These are phyloP conservation scores for Aspergillus arachidicola DNA, from an alignment of 2,329 filamentous ascomycete species.

Conservation along the genomic window DNA sequence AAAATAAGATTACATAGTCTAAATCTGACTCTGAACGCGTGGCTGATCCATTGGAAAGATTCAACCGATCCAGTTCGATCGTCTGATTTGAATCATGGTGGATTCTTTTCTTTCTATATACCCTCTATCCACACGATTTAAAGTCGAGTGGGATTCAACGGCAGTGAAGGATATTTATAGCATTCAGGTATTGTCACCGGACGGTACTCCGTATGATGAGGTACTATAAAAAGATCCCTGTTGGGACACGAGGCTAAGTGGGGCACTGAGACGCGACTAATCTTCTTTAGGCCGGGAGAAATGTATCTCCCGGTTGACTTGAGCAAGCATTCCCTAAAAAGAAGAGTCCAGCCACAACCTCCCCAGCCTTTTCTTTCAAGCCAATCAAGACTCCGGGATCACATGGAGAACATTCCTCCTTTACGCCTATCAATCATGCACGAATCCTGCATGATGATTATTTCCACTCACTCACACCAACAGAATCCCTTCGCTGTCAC, in stretches of 20 bases:
- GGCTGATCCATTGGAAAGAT: not conserved
- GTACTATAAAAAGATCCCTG: slow-evolving; percentile 14
- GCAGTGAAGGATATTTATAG: slow-evolving; percentile 8
- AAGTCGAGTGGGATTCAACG: not conserved
- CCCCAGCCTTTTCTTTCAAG: not conserved
- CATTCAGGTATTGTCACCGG: not conserved
- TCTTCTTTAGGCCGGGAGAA: not conserved
- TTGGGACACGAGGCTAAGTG: slow-evolving; percentile 2
- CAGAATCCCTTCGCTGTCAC: not conserved
- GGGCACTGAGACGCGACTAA: not conserved
- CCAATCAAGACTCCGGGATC: not conserved
- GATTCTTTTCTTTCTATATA: not conserved
- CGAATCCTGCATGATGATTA: slow-evolving; percentile 2
- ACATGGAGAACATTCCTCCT: no score
- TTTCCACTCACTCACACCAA: not conserved
- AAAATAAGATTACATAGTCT: not conserved
- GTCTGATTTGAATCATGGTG: slow-evolving; percentile 3
- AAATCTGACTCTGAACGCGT: slow-evolving; percentile 1
- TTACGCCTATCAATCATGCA: not conserved
- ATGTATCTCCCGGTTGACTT: not conserved
- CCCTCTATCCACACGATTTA: no score
- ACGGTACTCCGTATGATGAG: not conserved
- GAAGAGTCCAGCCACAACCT: not conserved
- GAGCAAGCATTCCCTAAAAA: not conserved
- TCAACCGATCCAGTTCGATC: not conserved